phyloP scores from a whole-genome alignment of 148 eudicot genomes.

The Vaccinium corymbosum region DNA sequence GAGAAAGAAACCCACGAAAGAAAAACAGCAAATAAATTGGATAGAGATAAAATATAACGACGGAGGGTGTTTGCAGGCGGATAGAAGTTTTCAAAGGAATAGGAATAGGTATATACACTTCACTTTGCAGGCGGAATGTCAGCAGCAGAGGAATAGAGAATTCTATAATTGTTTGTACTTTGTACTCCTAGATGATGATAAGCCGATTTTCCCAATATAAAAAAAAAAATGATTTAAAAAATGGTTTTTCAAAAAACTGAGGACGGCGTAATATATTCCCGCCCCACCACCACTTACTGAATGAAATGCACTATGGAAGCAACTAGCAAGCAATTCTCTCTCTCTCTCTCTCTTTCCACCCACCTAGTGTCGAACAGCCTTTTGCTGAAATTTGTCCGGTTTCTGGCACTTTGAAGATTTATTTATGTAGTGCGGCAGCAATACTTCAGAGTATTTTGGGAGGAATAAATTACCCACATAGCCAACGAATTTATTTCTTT shows the following conservation, averaged over 20 bases:
- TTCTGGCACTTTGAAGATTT: not conserved
- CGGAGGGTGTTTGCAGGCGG: conserved; percentile 15
- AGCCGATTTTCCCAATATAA: no score
- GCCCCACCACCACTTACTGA: conserved; percentile 14
- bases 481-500: no score
- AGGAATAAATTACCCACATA: no score
- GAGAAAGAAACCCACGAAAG: conserved; percentile 13
- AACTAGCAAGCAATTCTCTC: not conserved
- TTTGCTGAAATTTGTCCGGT: not conserved
- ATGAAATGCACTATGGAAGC: not conserved
- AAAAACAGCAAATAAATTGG: not conserved
- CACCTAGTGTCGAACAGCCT: not conserved
- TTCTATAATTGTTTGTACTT: not conserved
- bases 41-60: conserved; percentile 11
- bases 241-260: not conserved
- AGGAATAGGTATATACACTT: not conserved
- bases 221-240: not conserved
- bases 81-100: no score
- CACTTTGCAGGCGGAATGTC: conserved; percentile 1
- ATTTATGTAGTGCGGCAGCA: not conserved
- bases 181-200: not conserved
- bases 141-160: not conserved
- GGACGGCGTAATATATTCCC: conserved; percentile 25
- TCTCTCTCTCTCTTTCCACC: not conserved
- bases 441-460: not conserved